Evolutionary conservation across 495 filamentous ascomycete genomes (phyloP), one percentile per base, ranked within the genome.

Genomic region (Penicillium manginii): DNA sequence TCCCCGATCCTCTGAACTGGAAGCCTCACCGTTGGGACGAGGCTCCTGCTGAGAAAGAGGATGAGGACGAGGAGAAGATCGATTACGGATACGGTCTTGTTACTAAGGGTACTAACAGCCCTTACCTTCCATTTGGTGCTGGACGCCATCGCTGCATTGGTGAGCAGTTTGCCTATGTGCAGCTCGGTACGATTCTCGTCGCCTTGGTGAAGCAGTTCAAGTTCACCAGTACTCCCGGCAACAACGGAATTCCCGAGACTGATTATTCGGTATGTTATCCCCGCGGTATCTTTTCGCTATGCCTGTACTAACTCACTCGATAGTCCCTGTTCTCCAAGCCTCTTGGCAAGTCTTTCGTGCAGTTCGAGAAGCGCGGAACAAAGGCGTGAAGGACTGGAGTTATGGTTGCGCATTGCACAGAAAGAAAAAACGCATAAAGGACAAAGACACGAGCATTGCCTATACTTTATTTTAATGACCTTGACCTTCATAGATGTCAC

Each of bases 81-180:
- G 78, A 80, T 50, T 79, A 81, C 57, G 78, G 76, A 5, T 80
- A 80, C 45, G 78, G 79, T 45, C 56, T 76, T 23, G 73, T 82
- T 29, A 78, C 59, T 59, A 84, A 81, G 70, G 81, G 79, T 32
- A 76, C 81, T 11, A 78, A 74, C 57, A 83, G 81, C 57, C 80
- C 82, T 1, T 85, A 84, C 61, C 72, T 83, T 48, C 81, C 81
- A 12, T 84, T 84, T 60, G 82, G 82, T 31, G 81, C 80, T 21
- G 82, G 82, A 11, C 73, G 81, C 22, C 82, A 84, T 60, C 76
- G 82, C 37, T 85, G 82, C 57, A 83, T 84, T 54, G 82, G 82
- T 21, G 81, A 85, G 65, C 76, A 81, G 50, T 85, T 83, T 54
- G 81, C 81, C 32, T 84, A 85, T 60, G 69, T 82, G 18, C 80